These are phyloP conservation scores for Neofusicoccum cordaticola DNA, from an alignment of 2,329 filamentous ascomycete genomes.

Conservation along the genomic window DNA sequence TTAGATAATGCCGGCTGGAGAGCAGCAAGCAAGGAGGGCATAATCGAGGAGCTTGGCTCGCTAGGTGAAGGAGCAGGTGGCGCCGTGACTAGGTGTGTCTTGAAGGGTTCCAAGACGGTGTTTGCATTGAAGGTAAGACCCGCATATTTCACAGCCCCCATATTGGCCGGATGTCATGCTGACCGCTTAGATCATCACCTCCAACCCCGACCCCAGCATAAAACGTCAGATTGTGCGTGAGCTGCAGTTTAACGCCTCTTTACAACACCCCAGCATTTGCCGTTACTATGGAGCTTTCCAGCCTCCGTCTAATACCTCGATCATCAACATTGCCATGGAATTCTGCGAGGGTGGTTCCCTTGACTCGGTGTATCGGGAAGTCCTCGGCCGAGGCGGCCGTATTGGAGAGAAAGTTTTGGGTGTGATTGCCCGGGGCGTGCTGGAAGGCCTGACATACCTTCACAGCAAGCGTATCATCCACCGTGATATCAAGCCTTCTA, in stretches of 20 bases:
- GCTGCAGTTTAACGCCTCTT: conserved; percentile 89
- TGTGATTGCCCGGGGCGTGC: conserved; percentile 91
- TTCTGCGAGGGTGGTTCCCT: conserved; percentile 96
- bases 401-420: conserved; percentile 97
- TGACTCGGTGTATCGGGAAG: conserved; percentile 95
- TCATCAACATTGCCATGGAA: conserved; percentile 98
- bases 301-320: conserved; percentile 82
- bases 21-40: conserved; percentile 82
- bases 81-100: conserved; percentile 84
- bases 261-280: conserved; percentile 90
- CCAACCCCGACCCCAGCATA: conserved; percentile 94
- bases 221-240: conserved; percentile 98
- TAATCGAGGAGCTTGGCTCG: conserved; percentile 84
- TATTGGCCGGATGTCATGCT: not conserved
- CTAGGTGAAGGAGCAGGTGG: conserved; percentile 93
- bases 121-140: conserved; percentile 86
- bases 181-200: conserved; percentile 78
- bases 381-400: conserved; percentile 89
- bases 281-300: conserved; percentile 96
- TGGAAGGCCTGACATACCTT: conserved; percentile 91
- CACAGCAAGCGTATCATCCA: conserved; percentile 97
- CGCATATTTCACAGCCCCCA: not conserved
- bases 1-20: conserved; percentile 94
- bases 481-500: conserved; percentile 97
- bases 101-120: conserved; percentile 88